phyloP scores from a whole-genome alignment of 345 rosid genomes.

The Firmiana major region DNA sequence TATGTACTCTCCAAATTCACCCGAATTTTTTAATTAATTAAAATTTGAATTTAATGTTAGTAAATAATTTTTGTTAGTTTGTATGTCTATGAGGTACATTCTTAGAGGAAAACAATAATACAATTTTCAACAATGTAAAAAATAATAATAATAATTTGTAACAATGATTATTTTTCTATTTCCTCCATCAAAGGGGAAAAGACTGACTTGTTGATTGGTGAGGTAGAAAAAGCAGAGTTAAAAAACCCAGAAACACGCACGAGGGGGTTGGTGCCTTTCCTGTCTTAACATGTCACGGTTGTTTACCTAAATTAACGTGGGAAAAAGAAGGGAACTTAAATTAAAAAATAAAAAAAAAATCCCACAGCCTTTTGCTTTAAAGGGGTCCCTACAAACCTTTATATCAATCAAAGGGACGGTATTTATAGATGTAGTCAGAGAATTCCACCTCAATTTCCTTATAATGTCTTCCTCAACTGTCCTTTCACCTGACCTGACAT shows the following conservation, averaged over 20 bases:
- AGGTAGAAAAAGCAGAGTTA: background rate
- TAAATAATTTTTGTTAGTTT: background rate
- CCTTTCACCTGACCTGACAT: conserved; percentile 13
- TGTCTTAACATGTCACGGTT: conserved; percentile 13
- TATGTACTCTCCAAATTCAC: too few relatives aligned
- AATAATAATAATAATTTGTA: too few relatives aligned
- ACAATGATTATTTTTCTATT: too few relatives aligned
- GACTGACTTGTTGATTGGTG: too few relatives aligned
- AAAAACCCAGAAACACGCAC: conserved; percentile 4
- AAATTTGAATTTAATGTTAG: background rate
- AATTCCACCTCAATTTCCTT: conserved; percentile 15
- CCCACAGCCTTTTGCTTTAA: background rate
- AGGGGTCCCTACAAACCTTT: background rate
- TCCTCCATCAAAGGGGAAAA: too few relatives aligned
- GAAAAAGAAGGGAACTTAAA: background rate
- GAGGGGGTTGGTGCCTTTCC: conserved; percentile 16
- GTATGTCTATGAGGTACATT: background rate
- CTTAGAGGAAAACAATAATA: background rate
- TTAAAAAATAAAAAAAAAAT: background rate
- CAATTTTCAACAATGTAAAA: background rate
- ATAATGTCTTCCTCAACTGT: conserved; percentile 15
- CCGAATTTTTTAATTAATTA: background rate
- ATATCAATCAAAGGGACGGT: conserved; percentile 11
- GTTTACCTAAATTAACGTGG: conserved; percentile 7
- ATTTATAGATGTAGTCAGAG: conserved; percentile 13